Conservation (phyloP, 306 rosid species). For the Carpinus fangiana region DNA sequence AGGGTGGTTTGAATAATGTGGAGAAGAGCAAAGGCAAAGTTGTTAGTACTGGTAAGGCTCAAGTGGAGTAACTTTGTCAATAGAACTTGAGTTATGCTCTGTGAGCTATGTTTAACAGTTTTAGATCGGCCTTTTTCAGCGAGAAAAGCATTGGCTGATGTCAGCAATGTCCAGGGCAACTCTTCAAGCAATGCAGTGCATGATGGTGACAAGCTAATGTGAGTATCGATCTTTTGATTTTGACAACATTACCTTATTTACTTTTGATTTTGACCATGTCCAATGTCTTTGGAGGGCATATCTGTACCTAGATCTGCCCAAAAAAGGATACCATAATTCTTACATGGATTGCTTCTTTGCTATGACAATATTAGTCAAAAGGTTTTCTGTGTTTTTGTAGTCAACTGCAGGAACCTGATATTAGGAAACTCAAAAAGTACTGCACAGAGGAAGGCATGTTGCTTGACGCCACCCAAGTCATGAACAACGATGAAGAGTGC, state of each 20-base stretch:
- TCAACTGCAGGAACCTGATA: no score
- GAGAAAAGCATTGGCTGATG: conserved; percentile 75
- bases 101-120: conserved; percentile 1
- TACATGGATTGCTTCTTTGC: no score
- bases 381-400: no score
- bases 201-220: conserved; percentile 55
- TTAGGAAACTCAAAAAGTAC: no score
- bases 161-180: conserved; percentile 59
- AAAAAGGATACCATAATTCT: no score
- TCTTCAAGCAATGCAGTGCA: conserved; percentile 34
- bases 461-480: no score
- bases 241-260: neutral
- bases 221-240: conserved; percentile 40
- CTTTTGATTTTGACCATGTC: neutral
- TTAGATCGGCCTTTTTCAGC: conserved; percentile 35
- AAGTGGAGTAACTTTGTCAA: neutral
- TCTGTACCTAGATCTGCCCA: no score
- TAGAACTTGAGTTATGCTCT: conserved; percentile 1
- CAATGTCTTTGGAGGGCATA: no score
- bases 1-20: conserved; percentile 50
- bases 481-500: no score
- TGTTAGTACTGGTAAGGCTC: conserved; percentile 51
- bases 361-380: no score
- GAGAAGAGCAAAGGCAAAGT: conserved; percentile 46
- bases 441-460: no score